phyloP scores from a whole-genome alignment of 257 asterid species.

The Fraxinus pennsylvanica region DNA sequence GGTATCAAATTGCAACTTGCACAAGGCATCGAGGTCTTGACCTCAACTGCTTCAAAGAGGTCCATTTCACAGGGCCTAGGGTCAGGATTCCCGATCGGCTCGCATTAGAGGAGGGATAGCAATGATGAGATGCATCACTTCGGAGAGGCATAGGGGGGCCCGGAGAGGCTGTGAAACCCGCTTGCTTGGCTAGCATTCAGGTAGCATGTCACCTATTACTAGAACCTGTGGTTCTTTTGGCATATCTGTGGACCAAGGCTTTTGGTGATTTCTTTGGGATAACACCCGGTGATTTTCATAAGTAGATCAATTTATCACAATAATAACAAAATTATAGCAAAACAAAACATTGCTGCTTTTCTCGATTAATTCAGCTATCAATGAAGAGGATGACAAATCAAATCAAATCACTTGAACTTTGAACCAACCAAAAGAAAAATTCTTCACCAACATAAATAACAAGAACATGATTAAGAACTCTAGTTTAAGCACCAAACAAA shows the following conservation, averaged over 20 bases:
- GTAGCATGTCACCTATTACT: background rate
- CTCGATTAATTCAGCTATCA: background rate
- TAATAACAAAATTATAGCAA: background rate
- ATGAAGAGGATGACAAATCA: constrained; percentile 3
- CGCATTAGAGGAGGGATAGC: no score
- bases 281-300: background rate
- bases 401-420: background rate
- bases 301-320: background rate
- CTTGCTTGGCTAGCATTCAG: no score
- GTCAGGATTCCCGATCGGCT: no score
- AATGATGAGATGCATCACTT: no score
- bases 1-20: no score
- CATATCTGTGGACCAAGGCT: background rate
- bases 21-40: no score
- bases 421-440: constrained; percentile 14
- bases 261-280: background rate
- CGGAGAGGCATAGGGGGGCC: no score
- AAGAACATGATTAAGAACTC: background rate
- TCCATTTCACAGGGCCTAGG: no score
- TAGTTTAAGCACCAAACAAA: background rate
- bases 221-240: background rate
- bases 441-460: background rate
- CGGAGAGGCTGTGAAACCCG: no score
- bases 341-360: background rate
- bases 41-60: no score